These are phyloP conservation scores for Rickenella mellea DNA, from an alignment of 768 basidiomycete genomes.

Conservation along the genomic window DNA sequence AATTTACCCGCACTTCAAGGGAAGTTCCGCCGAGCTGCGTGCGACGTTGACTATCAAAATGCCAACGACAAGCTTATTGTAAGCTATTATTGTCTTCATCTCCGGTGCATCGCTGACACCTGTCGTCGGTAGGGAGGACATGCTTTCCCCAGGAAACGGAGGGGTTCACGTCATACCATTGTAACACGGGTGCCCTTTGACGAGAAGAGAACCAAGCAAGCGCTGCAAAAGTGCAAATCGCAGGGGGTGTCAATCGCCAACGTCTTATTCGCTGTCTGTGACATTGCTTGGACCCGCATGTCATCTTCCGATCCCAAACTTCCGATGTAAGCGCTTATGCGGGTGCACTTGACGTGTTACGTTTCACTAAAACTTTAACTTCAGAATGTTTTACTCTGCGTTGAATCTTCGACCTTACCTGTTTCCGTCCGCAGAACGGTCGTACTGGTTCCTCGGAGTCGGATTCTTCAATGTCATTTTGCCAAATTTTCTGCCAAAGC, in stretches of 20 bases:
- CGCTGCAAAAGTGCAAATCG: slow-evolving; percentile 62
- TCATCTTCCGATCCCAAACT: slow-evolving; percentile 32
- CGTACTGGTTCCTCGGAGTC: slow-evolving; percentile 77
- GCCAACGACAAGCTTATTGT: slow-evolving; percentile 51
- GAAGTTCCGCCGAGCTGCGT: slow-evolving; percentile 34
- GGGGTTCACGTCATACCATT: slow-evolving; percentile 44
- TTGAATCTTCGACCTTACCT: slow-evolving; percentile 63
- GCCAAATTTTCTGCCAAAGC: slow-evolving; percentile 48
- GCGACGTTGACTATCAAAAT: slow-evolving; percentile 45
- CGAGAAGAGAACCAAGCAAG: slow-evolving; percentile 43
- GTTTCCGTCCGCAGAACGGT: slow-evolving; percentile 38
- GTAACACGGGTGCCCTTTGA: slow-evolving; percentile 62
- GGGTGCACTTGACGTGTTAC: not conserved
- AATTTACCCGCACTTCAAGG: slow-evolving; percentile 28
- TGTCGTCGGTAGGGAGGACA: slow-evolving; percentile 60
- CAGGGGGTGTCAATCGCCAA: slow-evolving; percentile 67
- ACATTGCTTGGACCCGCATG: slow-evolving; percentile 61
- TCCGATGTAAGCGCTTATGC: slow-evolving; percentile 34
- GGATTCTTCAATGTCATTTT: slow-evolving; percentile 79
- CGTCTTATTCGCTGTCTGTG: slow-evolving; percentile 67
- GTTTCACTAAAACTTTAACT: slow-evolving; percentile 1
- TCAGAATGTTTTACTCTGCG: slow-evolving; percentile 79
- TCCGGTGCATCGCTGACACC: not conserved
- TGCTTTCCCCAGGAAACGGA: slow-evolving; percentile 44
- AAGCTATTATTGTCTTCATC: slow-evolving; percentile 10